Conservation (phyloP, 805 yeast genomes). For the Cyberlindnera sargentensis region DNA sequence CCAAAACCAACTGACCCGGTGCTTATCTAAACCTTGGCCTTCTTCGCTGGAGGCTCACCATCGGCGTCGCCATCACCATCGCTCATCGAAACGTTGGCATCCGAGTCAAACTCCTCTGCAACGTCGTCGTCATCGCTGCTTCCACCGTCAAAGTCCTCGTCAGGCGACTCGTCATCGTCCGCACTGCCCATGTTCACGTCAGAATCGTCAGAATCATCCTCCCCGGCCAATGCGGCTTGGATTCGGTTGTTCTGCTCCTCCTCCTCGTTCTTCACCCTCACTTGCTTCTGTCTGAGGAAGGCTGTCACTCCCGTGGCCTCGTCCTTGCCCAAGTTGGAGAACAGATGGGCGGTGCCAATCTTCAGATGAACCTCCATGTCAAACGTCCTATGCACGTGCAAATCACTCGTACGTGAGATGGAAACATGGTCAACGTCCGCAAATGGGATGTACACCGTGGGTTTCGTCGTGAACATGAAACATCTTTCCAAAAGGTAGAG, state of each 20-base stretch:
- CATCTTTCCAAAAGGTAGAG: constrained; percentile 90
- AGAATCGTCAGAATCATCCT: constrained; percentile 34
- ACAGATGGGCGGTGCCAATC: constrained; percentile 64
- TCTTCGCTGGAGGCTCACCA: constrained; percentile 33
- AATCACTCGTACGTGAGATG: constrained; percentile 78
- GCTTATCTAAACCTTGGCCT: constrained; percentile 21
- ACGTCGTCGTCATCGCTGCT: constrained; percentile 48
- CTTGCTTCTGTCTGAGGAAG: constrained; percentile 68
- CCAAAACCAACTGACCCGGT: too few relatives aligned
- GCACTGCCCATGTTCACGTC: constrained; percentile 66
- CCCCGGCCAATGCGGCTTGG: constrained; percentile 63
- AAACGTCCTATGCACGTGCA: constrained; percentile 77
- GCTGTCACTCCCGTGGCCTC: constrained; percentile 78
- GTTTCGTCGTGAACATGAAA: constrained; percentile 85
- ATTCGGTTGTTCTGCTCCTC: constrained; percentile 78
- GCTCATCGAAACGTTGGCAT: constrained; percentile 12
- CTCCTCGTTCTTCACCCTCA: constrained; percentile 82
- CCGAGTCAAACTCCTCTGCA: constrained; percentile 24
- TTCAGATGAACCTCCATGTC: constrained; percentile 77
- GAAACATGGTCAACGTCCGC: constrained; percentile 70
- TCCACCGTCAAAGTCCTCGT: constrained; percentile 68
- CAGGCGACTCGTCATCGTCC: constrained; percentile 70
- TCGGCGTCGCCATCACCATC: constrained; percentile 19
- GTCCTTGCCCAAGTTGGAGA: constrained; percentile 84
- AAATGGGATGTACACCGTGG: constrained; percentile 86